Percentiles rank a stretch among this genome's conserved stretches.
Conservation (phyloP, 257 asterid genomes). For the Ilex aquifolium region DNA sequence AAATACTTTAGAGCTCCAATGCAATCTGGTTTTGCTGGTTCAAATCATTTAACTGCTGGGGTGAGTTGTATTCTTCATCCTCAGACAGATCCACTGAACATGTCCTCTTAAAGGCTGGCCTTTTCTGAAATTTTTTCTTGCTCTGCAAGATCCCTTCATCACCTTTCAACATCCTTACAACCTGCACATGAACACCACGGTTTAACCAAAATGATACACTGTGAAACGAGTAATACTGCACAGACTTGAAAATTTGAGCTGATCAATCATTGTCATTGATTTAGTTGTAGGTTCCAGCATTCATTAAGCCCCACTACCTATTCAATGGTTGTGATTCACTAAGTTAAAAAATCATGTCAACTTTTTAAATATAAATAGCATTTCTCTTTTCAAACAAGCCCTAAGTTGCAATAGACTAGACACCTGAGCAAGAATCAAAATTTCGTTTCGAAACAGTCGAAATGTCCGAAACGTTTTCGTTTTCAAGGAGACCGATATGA, state of each 20-base stretch:
- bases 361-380: too few species aligned
- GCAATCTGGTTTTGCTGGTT: slow-evolving; percentile 17
- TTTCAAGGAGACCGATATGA: too few species aligned
- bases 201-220: not conserved
- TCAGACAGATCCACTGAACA: slow-evolving; percentile 33
- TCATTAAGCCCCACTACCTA: too few species aligned
- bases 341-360: too few species aligned
- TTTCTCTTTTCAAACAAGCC: too few species aligned
- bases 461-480: too few species aligned
- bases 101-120: slow-evolving; percentile 64
- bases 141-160: slow-evolving; percentile 47
- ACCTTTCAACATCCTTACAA: slow-evolving; percentile 64
- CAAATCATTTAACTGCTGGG: slow-evolving; percentile 20
- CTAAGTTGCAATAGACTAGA: too few species aligned
- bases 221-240: not conserved
- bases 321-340: too few species aligned
- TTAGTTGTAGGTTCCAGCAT: not conserved
- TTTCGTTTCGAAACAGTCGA: too few species aligned
- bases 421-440: too few species aligned
- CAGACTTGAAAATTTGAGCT: too few species aligned
- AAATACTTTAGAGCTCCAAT: not conserved
- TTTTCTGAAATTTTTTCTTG: slow-evolving; percentile 62
- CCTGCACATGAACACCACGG: slow-evolving; percentile 27
- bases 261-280: too few species aligned
- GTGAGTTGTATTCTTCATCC: slow-evolving; percentile 35